Conservation (phyloP, 2,329 filamentous ascomycete genomes). For the Fonsecaea monophora region DNA sequence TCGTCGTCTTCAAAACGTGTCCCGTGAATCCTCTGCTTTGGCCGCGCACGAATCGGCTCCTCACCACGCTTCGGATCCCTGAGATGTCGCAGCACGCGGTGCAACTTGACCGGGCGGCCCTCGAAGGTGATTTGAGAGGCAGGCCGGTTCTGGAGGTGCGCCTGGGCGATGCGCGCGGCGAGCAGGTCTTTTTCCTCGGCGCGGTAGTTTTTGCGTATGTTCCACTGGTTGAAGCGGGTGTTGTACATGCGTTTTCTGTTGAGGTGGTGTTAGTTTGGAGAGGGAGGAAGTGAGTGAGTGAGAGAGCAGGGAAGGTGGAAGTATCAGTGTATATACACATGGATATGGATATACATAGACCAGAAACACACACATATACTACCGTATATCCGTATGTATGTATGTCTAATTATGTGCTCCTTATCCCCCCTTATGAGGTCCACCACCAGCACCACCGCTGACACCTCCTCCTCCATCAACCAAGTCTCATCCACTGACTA, state of each 20-base stretch:
- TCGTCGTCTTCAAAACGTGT: neutral
- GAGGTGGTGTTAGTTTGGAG: too few relatives aligned
- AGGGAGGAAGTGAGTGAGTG: too few relatives aligned
- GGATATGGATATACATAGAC: neutral
- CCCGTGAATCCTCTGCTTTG: neutral
- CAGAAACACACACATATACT: too few relatives aligned
- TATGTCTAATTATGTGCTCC: too few relatives aligned
- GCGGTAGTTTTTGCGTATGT: constrained; percentile 25
- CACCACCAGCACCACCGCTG: too few relatives aligned
- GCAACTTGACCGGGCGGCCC: constrained; percentile 15
- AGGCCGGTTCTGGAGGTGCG: constrained; percentile 14
- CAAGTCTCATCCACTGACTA: too few relatives aligned
- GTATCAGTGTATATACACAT: neutral
- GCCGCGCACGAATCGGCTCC: neutral
- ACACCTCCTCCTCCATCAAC: too few relatives aligned
- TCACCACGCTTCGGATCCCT: neutral
- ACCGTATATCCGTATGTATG: too few relatives aligned
- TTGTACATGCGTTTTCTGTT: constrained; percentile 26
- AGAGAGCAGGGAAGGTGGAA: too few relatives aligned
- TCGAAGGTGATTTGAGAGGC: constrained; percentile 11
- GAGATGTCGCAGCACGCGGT: constrained; percentile 16
- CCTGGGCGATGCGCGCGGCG: constrained; percentile 9
- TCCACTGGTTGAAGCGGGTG: constrained; percentile 22
- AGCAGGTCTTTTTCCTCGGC: constrained; percentile 23
- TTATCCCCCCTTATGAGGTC: too few relatives aligned